Conservation (phyloP, 2,329 filamentous ascomycete species). For the Aureobasidium sp. region DNA sequence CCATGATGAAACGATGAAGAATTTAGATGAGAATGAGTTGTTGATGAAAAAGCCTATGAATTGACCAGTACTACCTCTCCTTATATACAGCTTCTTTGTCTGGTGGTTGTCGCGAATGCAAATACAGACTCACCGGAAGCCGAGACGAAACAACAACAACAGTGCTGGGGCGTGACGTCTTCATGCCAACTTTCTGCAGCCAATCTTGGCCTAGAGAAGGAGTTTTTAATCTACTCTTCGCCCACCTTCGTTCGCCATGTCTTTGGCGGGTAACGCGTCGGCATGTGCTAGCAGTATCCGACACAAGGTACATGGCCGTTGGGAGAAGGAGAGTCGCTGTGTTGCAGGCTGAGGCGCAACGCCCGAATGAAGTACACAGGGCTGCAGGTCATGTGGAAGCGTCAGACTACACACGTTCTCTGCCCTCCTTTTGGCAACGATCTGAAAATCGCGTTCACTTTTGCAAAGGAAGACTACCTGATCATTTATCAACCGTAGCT, state of each 20-base stretch:
- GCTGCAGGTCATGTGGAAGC: slow-evolving; percentile 7
- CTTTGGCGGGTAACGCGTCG: neutral
- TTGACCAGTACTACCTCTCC: neutral
- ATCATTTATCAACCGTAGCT: neutral
- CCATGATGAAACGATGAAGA: slow-evolving; percentile 22
- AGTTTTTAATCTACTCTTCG: slow-evolving; percentile 9
- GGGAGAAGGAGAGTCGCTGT: neutral
- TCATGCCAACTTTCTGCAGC: slow-evolving; percentile 12
- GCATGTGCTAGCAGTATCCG: slow-evolving; percentile 1
- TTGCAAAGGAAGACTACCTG: no score
- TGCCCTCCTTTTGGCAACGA: neutral
- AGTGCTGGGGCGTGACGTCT: slow-evolving; percentile 3
- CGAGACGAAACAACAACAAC: slow-evolving; percentile 5
- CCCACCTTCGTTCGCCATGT: neutral
- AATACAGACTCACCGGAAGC: neutral
- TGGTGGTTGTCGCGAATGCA: neutral
- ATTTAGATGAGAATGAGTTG: neutral
- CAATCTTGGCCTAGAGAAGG: neutral
- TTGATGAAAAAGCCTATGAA: neutral
- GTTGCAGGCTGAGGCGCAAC: slow-evolving; percentile 7
- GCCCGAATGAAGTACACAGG: neutral
- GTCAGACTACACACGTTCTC: slow-evolving; percentile 7
- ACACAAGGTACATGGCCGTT: neutral
- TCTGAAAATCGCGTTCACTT: neutral
- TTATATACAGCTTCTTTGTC: slow-evolving; percentile 8